Base-by-base conservation (phyloP, 2,329 filamentous ascomycete genomes). In the Penicillium sp. region DNA sequence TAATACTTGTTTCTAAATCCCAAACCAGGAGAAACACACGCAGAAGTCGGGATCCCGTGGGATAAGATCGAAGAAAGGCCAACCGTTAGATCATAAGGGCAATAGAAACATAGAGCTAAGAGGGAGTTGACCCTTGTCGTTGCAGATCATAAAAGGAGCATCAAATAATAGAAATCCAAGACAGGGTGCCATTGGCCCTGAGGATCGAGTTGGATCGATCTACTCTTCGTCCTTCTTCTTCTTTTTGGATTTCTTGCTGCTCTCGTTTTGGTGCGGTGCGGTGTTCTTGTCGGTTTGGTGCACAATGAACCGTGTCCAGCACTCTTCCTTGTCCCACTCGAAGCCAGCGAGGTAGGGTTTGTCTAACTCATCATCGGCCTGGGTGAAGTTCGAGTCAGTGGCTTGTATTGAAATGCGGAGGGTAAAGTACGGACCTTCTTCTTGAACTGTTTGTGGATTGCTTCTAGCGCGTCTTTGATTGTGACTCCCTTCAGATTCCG, bases 371-470 rank as follows among this genome's bases (percentile, higher is more conserved):
- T 98, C 93, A 70, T 98, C 93, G 60, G 89, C 85, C 93, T 96
- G 68, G 43, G 50, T 23, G 6, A 21, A 13, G 11, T 13, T 42
- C 6, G 8, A 23, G 23, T 46, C 8, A 46, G 42, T 56, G 23
- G 21, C 2, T 4, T 35, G 31, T 27, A n/a, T 13, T 19, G 44
- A 5, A 29, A 39, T 39, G 50, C 5, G 11, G 21, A 29, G 14
- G 16, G 10, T 13, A 14, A 29, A 23, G 13, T 27, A 46, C 50
- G 4, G 9, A 93, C 93, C 85, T 93, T 89, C 87, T 97, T 97
- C 85, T 96, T 96, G 83, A 91, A 96, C 68, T 90, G 86, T 83
- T 96, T 97, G 84, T 96, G 83, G 78, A 98, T 97, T 70, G 92
- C 93, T 76, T 97, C 93, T 75, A 96, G 75, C 57, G 92, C 92